These are phyloP conservation scores for Yarrowia sp. DNA, from an alignment of 805 yeast species.

Conservation along the genomic window DNA sequence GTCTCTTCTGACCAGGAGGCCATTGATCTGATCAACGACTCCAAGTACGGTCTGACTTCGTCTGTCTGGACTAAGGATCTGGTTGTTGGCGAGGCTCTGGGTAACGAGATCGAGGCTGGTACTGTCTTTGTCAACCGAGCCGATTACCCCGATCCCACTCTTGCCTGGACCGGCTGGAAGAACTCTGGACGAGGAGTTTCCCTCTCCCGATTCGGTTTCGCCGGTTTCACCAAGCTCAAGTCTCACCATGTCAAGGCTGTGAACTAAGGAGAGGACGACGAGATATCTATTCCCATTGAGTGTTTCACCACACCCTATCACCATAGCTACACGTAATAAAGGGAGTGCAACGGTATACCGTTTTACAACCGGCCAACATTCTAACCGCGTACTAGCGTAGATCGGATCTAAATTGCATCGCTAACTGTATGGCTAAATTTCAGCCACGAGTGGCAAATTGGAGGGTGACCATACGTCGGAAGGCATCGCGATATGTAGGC, in stretches of 20 bases:
- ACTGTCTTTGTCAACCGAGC: slow-evolving; percentile 70
- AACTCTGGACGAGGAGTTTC: slow-evolving; percentile 76
- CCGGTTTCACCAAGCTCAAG: slow-evolving; percentile 50
- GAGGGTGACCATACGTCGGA: no score
- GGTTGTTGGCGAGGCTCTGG: slow-evolving; percentile 70
- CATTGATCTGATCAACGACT: slow-evolving; percentile 73
- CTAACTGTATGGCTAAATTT: no score
- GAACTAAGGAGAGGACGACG: neutral
- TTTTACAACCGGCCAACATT: no score
- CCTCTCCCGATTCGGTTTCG: slow-evolving; percentile 69
- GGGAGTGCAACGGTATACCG: no score
- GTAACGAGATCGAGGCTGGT: slow-evolving; percentile 66
- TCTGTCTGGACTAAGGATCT: slow-evolving; percentile 79
- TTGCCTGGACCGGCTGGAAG: slow-evolving; percentile 80
- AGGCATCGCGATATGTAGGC: no score
- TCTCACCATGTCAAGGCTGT: slow-evolving; percentile 48
- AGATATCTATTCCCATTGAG: no score
- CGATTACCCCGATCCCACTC: slow-evolving; percentile 66
- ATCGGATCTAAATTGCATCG: no score
- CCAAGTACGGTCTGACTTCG: slow-evolving; percentile 86
- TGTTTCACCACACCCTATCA: neutral
- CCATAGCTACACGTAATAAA: no score
- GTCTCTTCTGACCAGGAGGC: slow-evolving; percentile 78
- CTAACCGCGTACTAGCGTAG: no score
- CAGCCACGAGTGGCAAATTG: no score